These are phyloP conservation scores for Sporothrix protearum DNA, from an alignment of 2,329 filamentous ascomycete genomes.

Conservation along the genomic window DNA sequence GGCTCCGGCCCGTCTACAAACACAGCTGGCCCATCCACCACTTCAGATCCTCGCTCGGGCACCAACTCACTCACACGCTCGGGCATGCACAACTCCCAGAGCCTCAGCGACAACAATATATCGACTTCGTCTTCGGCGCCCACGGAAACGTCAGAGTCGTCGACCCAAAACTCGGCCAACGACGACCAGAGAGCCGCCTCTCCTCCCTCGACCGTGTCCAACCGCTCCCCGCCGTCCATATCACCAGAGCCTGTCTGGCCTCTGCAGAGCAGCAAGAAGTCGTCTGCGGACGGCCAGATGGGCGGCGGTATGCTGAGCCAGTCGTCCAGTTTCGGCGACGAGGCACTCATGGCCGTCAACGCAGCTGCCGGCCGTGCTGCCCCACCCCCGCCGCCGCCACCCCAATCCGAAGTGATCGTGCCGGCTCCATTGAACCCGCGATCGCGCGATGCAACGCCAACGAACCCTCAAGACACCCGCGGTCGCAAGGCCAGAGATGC, in stretches of 20 bases:
- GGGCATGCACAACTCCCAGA: conserved; percentile 9
- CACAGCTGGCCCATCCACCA: not conserved
- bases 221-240: not conserved
- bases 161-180: not conserved
- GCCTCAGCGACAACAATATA: conserved; percentile 21
- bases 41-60: conserved; percentile 27
- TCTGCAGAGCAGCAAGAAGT: not conserved
- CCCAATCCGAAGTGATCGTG: not conserved
- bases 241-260: conserved; percentile 14
- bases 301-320: not conserved
- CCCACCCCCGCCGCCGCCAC: not conserved
- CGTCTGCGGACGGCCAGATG: not conserved
- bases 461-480: not conserved
- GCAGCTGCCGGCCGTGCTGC: not conserved
- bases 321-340: conserved; percentile 11
- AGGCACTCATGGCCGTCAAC: not conserved
- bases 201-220: conserved; percentile 14
- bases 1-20: not conserved
- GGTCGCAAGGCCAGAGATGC: conserved; percentile 19
- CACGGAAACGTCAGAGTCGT: not conserved
- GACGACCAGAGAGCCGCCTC: not conserved
- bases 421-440: not conserved
- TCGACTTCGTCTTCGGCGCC: conserved; percentile 26
- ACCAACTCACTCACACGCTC: conserved; percentile 4
- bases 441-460: not conserved